Conservation (phyloP, 257 asterid genomes). For the Cordia subcordata region DNA sequence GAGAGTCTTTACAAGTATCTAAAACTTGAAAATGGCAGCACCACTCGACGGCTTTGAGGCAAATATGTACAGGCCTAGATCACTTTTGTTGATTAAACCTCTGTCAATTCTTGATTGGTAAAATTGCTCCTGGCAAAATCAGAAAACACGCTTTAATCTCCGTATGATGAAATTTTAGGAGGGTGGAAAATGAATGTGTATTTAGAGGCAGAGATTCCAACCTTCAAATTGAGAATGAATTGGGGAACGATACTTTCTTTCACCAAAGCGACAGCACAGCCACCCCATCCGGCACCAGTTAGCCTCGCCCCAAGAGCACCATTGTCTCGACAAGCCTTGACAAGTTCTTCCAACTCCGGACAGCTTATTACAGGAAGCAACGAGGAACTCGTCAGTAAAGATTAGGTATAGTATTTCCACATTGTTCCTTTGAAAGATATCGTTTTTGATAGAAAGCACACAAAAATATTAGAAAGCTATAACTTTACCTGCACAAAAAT, state of each 20-base stretch:
- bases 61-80: slow-evolving; percentile 68
- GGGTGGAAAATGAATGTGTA: no score
- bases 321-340: slow-evolving; percentile 56
- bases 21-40: slow-evolving; percentile 74
- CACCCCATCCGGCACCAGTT: slow-evolving; percentile 99
- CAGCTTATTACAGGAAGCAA: slow-evolving; percentile 44
- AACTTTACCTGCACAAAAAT: not conserved
- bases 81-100: slow-evolving; percentile 61
- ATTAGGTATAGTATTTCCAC: no score
- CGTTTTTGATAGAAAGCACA: not conserved
- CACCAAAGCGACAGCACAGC: slow-evolving; percentile 97
- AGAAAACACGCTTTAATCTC: not conserved
- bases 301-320: slow-evolving; percentile 96
- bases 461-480: no score
- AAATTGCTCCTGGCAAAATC: slow-evolving; percentile 60
- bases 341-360: slow-evolving; percentile 93
- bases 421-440: no score
- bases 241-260: slow-evolving; percentile 77
- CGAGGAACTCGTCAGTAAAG: not conserved
- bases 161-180: no score
- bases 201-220: slow-evolving; percentile 1
- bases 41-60: slow-evolving; percentile 98
- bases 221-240: slow-evolving; percentile 89
- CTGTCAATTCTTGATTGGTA: slow-evolving; percentile 76
- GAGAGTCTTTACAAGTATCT: no score